Base-by-base conservation (phyloP, 2,329 filamentous ascomycete species). In the Trichoderma polysporum region DNA sequence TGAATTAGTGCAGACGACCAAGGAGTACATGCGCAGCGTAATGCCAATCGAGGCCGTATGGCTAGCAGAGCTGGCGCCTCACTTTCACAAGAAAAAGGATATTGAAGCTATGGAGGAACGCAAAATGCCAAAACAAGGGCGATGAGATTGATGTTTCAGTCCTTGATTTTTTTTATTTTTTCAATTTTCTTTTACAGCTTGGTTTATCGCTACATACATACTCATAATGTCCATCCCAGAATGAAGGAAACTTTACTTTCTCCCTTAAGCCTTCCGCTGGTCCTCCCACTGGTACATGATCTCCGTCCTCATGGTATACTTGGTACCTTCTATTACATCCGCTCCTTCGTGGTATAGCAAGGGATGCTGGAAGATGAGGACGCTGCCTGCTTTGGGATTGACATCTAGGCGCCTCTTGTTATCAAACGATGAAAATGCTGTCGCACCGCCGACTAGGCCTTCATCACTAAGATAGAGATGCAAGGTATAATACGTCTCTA, bases 81-180 rank as follows among this genome's bases (percentile, higher is more conserved):
- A 98, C 81, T 97, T 93, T 75, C 92, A 97, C 77, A 97, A 97
- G 81, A 91, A 91, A 81, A 91, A 93, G 80, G 93, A 97, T 75
- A 78, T 97, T 47, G 94, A 97, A 74, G 89, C 85, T 19, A 76
- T 97, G 72, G 92, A 93, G 74, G 91, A 92, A 68, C 91, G 87
- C 81, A 97, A 80, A 73, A 81, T 81, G 79, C 80, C 79, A 2
- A 80, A 77, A 69, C 72, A 76, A 61, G 71, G 75, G 61, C 73
- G 68, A 63, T 68, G 22, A 61, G 53, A 60, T 58, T 56, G 53
- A 57, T 58, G 45, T 56, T 29, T n/a, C n/a, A 12, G 17, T 33
- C 13, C 15, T 17, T 19, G n/a, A 19, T 31, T 25, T 13, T 25
- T 35, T 27, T 22, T 19, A n/a, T 12, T n/a, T 8, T 29, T 37